Evolutionary conservation across 371 early-diverging fungal species (phyloP).

Genomic region (Coemansia sp.): DNA sequence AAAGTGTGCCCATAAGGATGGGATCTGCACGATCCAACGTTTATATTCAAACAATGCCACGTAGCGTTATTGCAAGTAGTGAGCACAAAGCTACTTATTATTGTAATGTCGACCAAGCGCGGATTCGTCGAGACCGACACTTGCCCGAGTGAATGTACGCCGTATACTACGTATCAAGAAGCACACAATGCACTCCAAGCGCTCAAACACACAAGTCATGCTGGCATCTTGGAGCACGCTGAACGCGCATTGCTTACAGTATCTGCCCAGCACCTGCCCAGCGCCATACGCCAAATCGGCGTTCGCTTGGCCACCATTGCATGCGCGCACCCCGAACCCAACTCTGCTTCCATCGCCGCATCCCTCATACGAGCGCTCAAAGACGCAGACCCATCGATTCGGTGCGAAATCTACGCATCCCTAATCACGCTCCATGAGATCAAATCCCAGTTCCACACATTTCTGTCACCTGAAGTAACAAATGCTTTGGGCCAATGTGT

Average conservation of each 20-base stretch:
- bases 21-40: neutral
- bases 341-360: neutral
- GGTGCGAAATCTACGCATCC: slow-evolving; percentile 44
- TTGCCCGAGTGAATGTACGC: neutral
- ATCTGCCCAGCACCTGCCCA: neutral
- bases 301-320: slow-evolving; percentile 25
- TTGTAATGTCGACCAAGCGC: slow-evolving; percentile 32
- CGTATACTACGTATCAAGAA: slow-evolving; percentile 34
- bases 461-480: neutral
- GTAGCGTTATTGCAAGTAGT: neutral
- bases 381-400: slow-evolving; percentile 14
- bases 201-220: neutral
- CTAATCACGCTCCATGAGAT: slow-evolving; percentile 25
- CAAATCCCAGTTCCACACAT: slow-evolving; percentile 16
- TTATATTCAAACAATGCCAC: neutral
- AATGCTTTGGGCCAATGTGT: slow-evolving; percentile 4
- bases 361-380: slow-evolving; percentile 10
- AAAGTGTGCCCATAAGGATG: no score
- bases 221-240: neutral
- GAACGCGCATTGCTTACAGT: slow-evolving; percentile 21
- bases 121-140: neutral
- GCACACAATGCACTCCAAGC: slow-evolving; percentile 26
- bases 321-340: slow-evolving; percentile 38
- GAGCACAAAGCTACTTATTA: neutral
- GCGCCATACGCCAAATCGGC: slow-evolving; percentile 31